Percentiles rank a stretch among this genome's conserved stretches.
These are phyloP conservation scores for Penicillium steckii DNA, from an alignment of 495 filamentous ascomycete genomes.

Conservation along the genomic window DNA sequence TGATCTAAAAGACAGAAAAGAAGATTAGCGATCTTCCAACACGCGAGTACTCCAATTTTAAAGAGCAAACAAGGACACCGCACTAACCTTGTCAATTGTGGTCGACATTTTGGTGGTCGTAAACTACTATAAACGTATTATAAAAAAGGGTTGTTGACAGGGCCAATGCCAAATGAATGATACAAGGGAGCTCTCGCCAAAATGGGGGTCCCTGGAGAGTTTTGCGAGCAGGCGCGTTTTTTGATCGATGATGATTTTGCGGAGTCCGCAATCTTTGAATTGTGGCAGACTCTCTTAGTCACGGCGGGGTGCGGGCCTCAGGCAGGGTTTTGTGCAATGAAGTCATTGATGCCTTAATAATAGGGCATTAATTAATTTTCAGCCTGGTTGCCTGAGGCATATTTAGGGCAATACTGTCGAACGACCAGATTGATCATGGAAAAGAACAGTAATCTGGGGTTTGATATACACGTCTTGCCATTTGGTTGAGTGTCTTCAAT, in stretches of 20 bases:
- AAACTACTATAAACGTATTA: constrained; percentile 15
- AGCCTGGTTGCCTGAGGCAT: constrained; percentile 2
- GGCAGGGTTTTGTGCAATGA: constrained; percentile 20
- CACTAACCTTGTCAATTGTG: constrained; percentile 86
- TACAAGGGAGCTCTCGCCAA: neutral
- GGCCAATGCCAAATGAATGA: neutral
- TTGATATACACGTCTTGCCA: no score
- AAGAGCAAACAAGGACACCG: constrained; percentile 7
- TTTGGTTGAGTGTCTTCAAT: no score
- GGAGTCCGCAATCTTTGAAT: constrained; percentile 33
- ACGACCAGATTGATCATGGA: no score
- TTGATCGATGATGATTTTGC: constrained; percentile 14
- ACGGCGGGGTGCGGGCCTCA: constrained; percentile 32
- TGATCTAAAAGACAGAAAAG: constrained; percentile 65
- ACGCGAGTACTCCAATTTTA: constrained; percentile 1
- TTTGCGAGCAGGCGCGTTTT: constrained; percentile 7
- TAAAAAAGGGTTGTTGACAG: neutral
- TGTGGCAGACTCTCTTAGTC: constrained; percentile 31
- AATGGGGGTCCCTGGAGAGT: constrained; percentile 10
- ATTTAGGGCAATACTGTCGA: no score
- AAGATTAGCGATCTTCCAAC: constrained; percentile 24
- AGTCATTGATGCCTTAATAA: constrained; percentile 21
- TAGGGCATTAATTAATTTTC: neutral
- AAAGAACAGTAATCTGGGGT: no score
- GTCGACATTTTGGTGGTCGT: constrained; percentile 75